A percentile compares a stretch with the other conserved stretches of the same genome.
Conservation (phyloP, 2,329 filamentous ascomycete genomes). For the Xylariales sp. region DNA sequence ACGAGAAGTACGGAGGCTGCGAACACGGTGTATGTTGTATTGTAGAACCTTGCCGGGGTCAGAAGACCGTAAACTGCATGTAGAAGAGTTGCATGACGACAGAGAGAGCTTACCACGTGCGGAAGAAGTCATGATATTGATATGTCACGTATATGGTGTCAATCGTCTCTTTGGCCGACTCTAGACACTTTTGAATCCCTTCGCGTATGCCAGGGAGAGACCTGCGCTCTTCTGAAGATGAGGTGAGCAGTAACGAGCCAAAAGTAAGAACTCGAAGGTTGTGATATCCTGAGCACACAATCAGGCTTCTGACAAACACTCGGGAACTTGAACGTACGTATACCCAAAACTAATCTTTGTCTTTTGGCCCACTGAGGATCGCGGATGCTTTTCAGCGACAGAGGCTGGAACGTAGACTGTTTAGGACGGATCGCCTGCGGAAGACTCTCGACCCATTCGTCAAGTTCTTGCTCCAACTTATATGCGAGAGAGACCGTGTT, state of each 20-base stretch:
- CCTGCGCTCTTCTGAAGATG: constrained; percentile 14
- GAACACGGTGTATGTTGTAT: constrained; percentile 26
- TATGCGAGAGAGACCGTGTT: constrained; percentile 17
- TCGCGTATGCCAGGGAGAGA: constrained; percentile 15
- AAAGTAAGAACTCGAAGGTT: constrained; percentile 24
- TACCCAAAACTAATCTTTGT: constrained; percentile 18
- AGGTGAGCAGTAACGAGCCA: constrained; percentile 20
- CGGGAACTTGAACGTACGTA: constrained; percentile 10
- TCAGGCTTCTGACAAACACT: not conserved
- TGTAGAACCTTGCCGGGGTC: constrained; percentile 21
- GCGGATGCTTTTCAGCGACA: constrained; percentile 15
- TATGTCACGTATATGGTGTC: constrained; percentile 25
- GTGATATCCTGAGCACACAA: constrained; percentile 13
- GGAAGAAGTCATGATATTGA: constrained; percentile 25
- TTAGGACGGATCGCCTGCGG: constrained; percentile 17
- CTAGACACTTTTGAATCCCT: constrained; percentile 19
- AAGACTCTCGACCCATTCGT: constrained; percentile 18
- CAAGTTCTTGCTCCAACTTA: constrained; percentile 19
- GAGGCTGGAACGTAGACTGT: constrained; percentile 11
- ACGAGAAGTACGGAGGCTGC: constrained; percentile 25
- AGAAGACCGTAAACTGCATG: not conserved
- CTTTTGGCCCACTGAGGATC: constrained; percentile 23
- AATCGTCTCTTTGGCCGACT: constrained; percentile 23
- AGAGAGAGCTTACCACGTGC: constrained; percentile 13
- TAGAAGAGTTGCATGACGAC: not conserved